These are phyloP conservation scores for Fusarium tupiense DNA, from an alignment of 2,329 filamentous ascomycete genomes.

Conservation along the genomic window DNA sequence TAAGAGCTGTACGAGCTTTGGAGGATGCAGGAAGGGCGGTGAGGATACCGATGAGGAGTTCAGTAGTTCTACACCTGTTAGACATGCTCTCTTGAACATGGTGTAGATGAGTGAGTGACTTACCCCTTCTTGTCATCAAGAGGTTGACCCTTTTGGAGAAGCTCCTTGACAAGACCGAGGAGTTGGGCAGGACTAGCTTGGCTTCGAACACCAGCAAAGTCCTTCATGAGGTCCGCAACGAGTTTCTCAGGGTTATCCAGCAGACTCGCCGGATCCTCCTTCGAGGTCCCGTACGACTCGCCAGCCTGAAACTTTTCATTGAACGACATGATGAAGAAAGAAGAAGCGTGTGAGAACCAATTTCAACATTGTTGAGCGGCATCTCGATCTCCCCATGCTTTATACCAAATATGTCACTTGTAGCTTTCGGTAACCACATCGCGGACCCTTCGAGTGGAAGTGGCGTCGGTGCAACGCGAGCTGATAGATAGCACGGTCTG, in stretches of 20 bases:
- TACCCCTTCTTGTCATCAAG: conserved; percentile 66
- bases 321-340: conserved; percentile 43
- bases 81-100: background rate
- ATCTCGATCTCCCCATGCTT: background rate
- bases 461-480: conserved; percentile 11
- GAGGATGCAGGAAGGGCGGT: conserved; percentile 50
- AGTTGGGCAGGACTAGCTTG: conserved; percentile 45
- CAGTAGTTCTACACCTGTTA: conserved; percentile 49
- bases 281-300: conserved; percentile 47
- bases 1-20: conserved; percentile 50
- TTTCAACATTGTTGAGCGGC: background rate
- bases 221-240: conserved; percentile 47
- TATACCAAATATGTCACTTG: conserved; percentile 9
- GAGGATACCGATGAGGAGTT: conserved; percentile 53
- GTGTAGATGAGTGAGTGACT: background rate
- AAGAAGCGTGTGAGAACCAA: background rate
- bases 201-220: conserved; percentile 42
- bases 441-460: conserved; percentile 5
- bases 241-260: conserved; percentile 48
- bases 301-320: conserved; percentile 52
- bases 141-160: conserved; percentile 56
- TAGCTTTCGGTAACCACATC: background rate
- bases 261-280: conserved; percentile 39
- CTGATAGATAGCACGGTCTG: background rate
- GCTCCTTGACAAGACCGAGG: conserved; percentile 45